A percentile compares a stretch with the other conserved stretches of the same genome.
These are phyloP conservation scores for Kokia cookei DNA, from an alignment of 441 rosid genomes.

Conservation along the genomic window DNA sequence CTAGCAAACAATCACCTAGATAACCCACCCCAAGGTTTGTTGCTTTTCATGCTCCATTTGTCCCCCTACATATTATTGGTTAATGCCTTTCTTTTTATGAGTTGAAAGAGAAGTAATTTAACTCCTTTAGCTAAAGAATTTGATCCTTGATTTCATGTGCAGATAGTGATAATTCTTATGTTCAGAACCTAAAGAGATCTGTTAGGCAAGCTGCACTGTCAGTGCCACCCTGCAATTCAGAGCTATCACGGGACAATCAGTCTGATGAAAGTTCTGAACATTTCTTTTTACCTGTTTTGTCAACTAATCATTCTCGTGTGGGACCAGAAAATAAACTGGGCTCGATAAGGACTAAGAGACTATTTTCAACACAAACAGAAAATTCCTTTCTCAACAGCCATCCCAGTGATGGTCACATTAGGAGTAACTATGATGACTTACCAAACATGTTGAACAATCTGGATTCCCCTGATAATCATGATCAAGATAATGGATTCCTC, in stretches of 20 bases:
- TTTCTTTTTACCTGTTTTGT: conserved; percentile 76
- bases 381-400: conserved; percentile 37
- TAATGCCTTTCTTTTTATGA: conserved; percentile 5
- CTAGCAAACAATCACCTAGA: conserved; percentile 41
- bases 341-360: conserved; percentile 44
- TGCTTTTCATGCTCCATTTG: conserved; percentile 10
- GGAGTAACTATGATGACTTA: conserved; percentile 54
- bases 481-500: conserved; percentile 66
- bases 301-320: conserved; percentile 47
- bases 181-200: conserved; percentile 83
- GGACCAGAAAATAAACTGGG: conserved; percentile 49
- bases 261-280: conserved; percentile 82
- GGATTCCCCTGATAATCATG: conserved; percentile 68
- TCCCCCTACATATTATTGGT: conserved; percentile 1
- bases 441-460: conserved; percentile 56
- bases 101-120: background rate
- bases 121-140: conserved; percentile 9
- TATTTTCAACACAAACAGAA: conserved; percentile 49
- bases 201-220: conserved; percentile 89
- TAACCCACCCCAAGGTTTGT: conserved; percentile 64
- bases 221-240: conserved; percentile 55
- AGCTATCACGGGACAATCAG: conserved; percentile 61
- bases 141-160: conserved; percentile 22
- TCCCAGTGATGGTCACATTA: conserved; percentile 34
- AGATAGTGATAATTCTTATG: conserved; percentile 61